A percentile compares a stretch with the other conserved stretches of the same genome.
Conservation (phyloP, 108 stramenopile species). For the Cyclotella choctawhatcheeana region DNA sequence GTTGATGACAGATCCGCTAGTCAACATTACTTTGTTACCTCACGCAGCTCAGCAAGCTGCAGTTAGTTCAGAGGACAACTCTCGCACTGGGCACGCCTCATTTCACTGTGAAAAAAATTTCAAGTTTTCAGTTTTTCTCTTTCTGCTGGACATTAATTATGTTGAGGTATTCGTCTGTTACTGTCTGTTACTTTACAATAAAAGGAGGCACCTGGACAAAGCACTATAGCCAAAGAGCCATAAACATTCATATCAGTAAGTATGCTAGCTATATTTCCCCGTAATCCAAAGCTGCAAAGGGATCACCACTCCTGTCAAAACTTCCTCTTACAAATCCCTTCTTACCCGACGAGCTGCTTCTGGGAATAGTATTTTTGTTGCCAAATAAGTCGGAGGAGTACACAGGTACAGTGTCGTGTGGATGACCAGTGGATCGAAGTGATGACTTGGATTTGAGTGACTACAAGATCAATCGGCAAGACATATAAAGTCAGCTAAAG, state of each 20-base stretch:
- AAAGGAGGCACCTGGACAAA: too few species aligned
- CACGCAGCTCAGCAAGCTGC: too few species aligned
- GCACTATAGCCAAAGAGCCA: too few species aligned
- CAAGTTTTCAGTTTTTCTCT: too few species aligned
- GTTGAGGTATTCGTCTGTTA: too few species aligned
- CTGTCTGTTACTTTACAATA: constrained; percentile 2
- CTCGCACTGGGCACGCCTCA: too few species aligned
- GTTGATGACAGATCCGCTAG: too few species aligned
- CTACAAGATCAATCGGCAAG: constrained; percentile 1
- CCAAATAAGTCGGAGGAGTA: constrained; percentile 26
- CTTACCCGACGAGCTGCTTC: not conserved
- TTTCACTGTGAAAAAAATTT: too few species aligned
- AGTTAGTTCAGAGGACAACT: too few species aligned
- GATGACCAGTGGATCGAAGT: constrained; percentile 12
- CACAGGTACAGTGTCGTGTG: constrained; percentile 39
- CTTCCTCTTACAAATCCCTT: constrained; percentile 14
- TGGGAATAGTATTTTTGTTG: not conserved
- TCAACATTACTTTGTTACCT: too few species aligned
- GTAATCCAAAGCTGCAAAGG: constrained; percentile 27
- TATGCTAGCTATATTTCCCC: constrained; percentile 42
- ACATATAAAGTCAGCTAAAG: not conserved
- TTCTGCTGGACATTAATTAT: too few species aligned
- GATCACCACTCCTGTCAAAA: constrained; percentile 25
- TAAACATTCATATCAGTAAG: too few species aligned
- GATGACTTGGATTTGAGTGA: constrained; percentile 27